Evolutionary conservation across 768 basidiomycete species (phyloP).

Genomic region (Coprinopsis sp.): DNA sequence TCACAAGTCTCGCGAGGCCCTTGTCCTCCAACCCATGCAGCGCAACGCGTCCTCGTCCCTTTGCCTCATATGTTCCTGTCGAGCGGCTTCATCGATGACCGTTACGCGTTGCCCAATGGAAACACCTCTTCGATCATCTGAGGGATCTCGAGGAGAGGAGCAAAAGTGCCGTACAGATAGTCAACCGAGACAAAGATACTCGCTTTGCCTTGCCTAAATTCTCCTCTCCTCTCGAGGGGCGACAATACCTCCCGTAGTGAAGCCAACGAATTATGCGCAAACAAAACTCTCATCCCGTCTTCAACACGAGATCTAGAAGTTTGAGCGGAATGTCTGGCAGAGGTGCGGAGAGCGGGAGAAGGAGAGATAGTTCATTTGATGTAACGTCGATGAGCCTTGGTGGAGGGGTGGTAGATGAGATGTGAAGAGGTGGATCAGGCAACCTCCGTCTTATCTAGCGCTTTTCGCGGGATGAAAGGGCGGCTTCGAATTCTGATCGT

Average conservation of each 20-base stretch:
- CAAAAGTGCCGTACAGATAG: constrained; percentile 85
- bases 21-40: constrained; percentile 64
- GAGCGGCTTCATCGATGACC: constrained; percentile 93
- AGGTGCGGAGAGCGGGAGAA: constrained; percentile 68
- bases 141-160: constrained; percentile 67
- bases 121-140: constrained; percentile 56
- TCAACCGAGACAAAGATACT: constrained; percentile 83
- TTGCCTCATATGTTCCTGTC: constrained; percentile 81
- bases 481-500: too few species aligned
- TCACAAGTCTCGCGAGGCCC: constrained; percentile 77
- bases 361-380: constrained; percentile 95
- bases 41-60: constrained; percentile 72
- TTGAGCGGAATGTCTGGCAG: constrained; percentile 52
- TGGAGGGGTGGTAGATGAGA: constrained; percentile 21
- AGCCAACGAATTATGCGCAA: constrained; percentile 67
- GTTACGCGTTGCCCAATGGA: constrained; percentile 58
- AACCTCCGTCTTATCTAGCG: constrained; percentile 69
- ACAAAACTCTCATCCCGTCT: constrained; percentile 36
- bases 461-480: constrained; percentile 59
- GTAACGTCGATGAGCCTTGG: constrained; percentile 56
- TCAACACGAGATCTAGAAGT: constrained; percentile 47
- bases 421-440: constrained; percentile 38
- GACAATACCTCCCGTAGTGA: constrained; percentile 44
- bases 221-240: constrained; percentile 32
- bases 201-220: constrained; percentile 33